Conservation (phyloP, 2,329 filamentous ascomycete species). For the Elsinoe perseae region DNA sequence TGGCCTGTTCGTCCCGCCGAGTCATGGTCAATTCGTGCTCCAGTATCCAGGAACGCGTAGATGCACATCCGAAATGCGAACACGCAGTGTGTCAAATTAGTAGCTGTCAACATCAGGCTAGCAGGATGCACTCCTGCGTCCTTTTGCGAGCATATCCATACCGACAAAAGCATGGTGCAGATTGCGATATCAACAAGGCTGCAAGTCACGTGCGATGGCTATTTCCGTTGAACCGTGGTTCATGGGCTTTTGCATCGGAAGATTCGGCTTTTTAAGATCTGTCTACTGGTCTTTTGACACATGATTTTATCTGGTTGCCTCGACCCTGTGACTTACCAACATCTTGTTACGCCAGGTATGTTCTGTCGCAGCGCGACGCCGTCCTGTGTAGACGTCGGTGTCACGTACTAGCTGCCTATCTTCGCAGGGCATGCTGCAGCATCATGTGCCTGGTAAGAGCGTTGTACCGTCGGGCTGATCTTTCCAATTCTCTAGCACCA, state of each 20-base stretch:
- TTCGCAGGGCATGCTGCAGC: no score
- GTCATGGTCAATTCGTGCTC: not conserved
- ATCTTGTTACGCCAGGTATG: no score
- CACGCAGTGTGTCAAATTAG: not conserved
- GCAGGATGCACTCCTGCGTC: not conserved
- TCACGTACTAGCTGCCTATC: no score
- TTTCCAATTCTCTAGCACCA: not conserved
- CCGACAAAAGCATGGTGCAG: not conserved
- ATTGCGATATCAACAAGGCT: constrained; percentile 3
- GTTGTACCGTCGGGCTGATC: no score
- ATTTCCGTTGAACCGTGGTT: not conserved
- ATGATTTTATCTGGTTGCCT: not conserved
- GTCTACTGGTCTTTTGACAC: no score
- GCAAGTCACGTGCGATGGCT: not conserved
- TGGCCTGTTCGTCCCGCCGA: not conserved
- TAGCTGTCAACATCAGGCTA: not conserved
- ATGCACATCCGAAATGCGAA: no score
- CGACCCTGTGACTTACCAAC: not conserved
- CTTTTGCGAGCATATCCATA: not conserved
- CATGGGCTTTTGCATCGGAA: not conserved
- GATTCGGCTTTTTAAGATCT: not conserved
- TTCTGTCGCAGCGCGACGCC: no score
- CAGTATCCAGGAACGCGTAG: no score
- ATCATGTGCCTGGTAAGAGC: no score
- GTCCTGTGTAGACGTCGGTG: no score